A percentile compares a stretch with the other conserved stretches of the same genome.
Conservation (phyloP, 257 asterid genomes). For the Solanum sejunctum region DNA sequence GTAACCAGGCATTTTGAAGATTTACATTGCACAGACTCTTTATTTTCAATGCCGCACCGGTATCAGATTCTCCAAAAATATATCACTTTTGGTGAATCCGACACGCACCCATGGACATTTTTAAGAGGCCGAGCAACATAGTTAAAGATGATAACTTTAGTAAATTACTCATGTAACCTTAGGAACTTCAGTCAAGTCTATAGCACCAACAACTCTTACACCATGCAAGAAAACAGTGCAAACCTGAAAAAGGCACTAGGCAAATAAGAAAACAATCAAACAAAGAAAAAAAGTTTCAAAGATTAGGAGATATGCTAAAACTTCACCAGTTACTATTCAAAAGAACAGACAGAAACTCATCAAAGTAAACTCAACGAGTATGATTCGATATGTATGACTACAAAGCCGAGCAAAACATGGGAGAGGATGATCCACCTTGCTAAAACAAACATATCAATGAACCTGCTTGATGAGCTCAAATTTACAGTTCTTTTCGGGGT, state of each 20-base stretch:
- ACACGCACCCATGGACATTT: too few relatives aligned
- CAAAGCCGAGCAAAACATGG: neutral
- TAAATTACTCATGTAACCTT: neutral
- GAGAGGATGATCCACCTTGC: neutral
- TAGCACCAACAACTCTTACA: neutral
- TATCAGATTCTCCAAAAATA: too few relatives aligned
- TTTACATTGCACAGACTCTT: too few relatives aligned
- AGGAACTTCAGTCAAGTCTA: neutral
- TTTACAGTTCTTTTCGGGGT: neutral
- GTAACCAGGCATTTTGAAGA: too few relatives aligned
- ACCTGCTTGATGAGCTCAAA: neutral
- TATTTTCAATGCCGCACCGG: too few relatives aligned
- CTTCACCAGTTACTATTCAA: neutral
- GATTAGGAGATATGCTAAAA: neutral
- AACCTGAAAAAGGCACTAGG: neutral
- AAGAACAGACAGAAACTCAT: neutral
- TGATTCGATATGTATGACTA: neutral
- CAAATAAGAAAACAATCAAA: neutral
- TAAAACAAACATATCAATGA: neutral
- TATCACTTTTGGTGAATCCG: too few relatives aligned
- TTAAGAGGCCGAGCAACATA: too few relatives aligned
- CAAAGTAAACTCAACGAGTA: neutral
- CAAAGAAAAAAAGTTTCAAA: neutral
- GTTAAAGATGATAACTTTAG: neutral
- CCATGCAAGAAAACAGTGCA: neutral